Evolutionary conservation across 2,329 filamentous ascomycete species (phyloP).

Genomic region (Bipolaris oryzae): DNA sequence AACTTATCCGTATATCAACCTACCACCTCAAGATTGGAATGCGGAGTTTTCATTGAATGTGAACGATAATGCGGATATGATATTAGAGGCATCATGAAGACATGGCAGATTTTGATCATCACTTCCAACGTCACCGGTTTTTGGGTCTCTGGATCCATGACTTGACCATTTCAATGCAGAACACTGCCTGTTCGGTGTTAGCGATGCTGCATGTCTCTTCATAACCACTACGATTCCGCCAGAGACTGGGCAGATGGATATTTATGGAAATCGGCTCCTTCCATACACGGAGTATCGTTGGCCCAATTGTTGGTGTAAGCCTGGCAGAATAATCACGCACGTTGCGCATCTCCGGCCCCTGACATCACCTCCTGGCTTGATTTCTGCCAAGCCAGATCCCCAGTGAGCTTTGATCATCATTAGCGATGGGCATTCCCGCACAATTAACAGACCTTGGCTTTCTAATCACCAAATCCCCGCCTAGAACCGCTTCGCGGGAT

Average conservation of each 20-base stretch:
- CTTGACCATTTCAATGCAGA: not conserved
- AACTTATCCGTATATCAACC: constrained; percentile 26
- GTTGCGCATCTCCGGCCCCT: not conserved
- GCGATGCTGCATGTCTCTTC: not conserved
- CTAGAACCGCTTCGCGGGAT: not conserved
- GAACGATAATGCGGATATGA: constrained; percentile 29
- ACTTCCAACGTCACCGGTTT: not conserved
- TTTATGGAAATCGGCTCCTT: not conserved
- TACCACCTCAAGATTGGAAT: constrained; percentile 42
- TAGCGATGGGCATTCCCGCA: not conserved
- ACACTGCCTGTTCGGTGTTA: not conserved
- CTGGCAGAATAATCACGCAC: too few relatives aligned
- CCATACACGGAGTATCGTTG: not conserved
- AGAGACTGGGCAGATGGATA: not conserved
- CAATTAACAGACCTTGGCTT: not conserved
- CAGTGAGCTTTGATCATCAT: not conserved
- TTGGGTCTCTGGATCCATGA: not conserved
- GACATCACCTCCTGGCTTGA: not conserved
- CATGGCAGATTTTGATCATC: not conserved
- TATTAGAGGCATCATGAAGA: constrained; percentile 16
- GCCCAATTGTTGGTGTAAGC: not conserved
- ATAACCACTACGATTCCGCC: not conserved
- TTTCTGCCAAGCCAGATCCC: not conserved
- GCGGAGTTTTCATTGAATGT: constrained; percentile 41
- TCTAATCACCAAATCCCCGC: not conserved